Percentiles rank a stretch among this genome's conserved stretches.
phyloP scores from a whole-genome alignment of 202 grass and related monocot species.

The Setaria italica region DNA sequence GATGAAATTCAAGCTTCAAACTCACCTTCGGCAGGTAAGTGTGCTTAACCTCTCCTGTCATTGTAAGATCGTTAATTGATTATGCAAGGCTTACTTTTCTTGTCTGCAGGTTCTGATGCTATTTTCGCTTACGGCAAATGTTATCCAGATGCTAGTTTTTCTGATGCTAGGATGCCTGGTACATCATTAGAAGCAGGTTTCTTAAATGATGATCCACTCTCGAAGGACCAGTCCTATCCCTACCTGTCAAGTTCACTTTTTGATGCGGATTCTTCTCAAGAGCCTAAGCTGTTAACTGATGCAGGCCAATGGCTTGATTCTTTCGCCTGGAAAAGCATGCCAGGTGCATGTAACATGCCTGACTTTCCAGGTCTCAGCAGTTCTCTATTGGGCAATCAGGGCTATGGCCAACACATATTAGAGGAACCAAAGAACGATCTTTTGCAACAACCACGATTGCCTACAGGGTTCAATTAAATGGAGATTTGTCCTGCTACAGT shows the following conservation, averaged over 20 bases:
- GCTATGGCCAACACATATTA: neutral
- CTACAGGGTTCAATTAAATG: neutral
- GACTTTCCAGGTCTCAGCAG: neutral
- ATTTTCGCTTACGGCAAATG: neutral
- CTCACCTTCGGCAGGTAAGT: conserved; percentile 39
- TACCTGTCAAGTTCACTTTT: neutral
- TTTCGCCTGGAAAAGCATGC: conserved; percentile 19
- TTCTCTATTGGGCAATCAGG: neutral
- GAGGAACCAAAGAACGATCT: neutral
- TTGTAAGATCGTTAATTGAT: neutral
- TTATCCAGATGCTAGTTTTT: neutral
- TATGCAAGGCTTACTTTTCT: conserved; percentile 16
- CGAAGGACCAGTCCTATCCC: neutral
- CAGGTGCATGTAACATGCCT: neutral
- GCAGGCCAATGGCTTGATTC: conserved; percentile 6
- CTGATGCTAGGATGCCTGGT: neutral
- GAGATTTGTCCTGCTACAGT: neutral
- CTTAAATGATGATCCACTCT: neutral
- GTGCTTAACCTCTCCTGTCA: neutral
- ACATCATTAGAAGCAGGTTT: neutral
- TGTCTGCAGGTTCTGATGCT: conserved; percentile 34
- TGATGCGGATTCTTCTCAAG: neutral
- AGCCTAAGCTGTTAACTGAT: neutral
- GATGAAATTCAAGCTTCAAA: conserved; percentile 24
- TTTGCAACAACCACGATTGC: neutral